Conservation (phyloP, 2,329 filamentous ascomycete genomes). For the Neonectria neomacrospora region DNA sequence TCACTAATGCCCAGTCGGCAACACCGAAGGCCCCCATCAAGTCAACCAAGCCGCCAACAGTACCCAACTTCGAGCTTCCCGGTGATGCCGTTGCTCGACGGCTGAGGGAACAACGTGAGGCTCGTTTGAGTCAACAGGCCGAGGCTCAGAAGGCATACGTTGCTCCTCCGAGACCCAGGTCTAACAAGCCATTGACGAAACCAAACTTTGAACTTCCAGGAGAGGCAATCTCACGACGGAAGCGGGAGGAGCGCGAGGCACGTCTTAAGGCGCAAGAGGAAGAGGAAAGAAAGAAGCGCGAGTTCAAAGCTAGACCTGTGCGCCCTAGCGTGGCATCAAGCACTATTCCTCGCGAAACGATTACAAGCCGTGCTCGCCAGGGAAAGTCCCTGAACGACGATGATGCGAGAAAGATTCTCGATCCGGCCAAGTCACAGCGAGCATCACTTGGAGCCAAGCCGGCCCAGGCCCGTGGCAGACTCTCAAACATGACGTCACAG, state of each 20-base stretch:
- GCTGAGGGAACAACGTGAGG: slow-evolving; percentile 68
- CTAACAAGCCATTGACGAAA: slow-evolving; percentile 62
- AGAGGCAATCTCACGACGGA: slow-evolving; percentile 67
- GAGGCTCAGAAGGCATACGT: slow-evolving; percentile 49
- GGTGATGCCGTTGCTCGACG: slow-evolving; percentile 69
- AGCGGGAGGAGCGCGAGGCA: slow-evolving; percentile 66
- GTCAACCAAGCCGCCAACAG: slow-evolving; percentile 65
- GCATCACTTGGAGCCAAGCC: slow-evolving; percentile 37
- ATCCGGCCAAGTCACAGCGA: slow-evolving; percentile 39
- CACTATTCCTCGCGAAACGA: slow-evolving; percentile 64
- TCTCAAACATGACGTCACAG: slow-evolving; percentile 36
- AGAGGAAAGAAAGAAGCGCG: slow-evolving; percentile 67
- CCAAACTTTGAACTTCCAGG: slow-evolving; percentile 72
- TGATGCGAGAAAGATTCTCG: slow-evolving; percentile 32
- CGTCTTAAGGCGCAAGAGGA: slow-evolving; percentile 68
- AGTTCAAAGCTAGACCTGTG: slow-evolving; percentile 72
- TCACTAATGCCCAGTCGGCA: slow-evolving; percentile 28
- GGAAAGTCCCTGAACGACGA: slow-evolving; percentile 52
- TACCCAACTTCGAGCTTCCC: slow-evolving; percentile 69
- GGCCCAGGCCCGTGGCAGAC: slow-evolving; percentile 43
- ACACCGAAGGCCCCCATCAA: slow-evolving; percentile 58
- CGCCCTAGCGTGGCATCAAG: slow-evolving; percentile 56
- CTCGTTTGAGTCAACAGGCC: slow-evolving; percentile 56
- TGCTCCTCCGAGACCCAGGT: slow-evolving; percentile 59
- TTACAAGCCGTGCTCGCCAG: slow-evolving; percentile 67